Base-by-base conservation (phyloP, 2,329 filamentous ascomycete species). In the Colletotrichum aenigma region DNA sequence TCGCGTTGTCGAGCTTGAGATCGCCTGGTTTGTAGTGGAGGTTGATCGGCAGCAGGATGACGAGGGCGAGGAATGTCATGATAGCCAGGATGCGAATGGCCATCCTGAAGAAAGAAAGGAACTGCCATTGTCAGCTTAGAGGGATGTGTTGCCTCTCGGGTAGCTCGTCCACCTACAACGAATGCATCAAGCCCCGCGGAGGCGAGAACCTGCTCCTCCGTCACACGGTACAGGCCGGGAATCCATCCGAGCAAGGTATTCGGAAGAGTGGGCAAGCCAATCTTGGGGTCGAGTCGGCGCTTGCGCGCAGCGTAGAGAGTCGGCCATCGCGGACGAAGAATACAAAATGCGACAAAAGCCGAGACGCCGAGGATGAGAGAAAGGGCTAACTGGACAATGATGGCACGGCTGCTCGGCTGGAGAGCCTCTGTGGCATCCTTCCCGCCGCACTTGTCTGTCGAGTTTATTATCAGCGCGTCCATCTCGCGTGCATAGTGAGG, bases 71-170 rank as follows among this genome's bases (percentile, higher is more conserved):
- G 84, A 98, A 92, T 72, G 97, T 91, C 80, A 97, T 94, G 67
- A 94, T 87, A 18, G 91, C 87, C 66, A 98, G 93, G 79, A 98
- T 94, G 77, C 94, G 95, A 78, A 96, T 94, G 15, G 96, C 94
- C 92, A 98, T 97, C 83, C 96, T 97, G 89, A 98, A 98, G 85
- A 99, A 99, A 18, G 94, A 91, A 16, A 99, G 89, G 82, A 99
- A 98, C 91, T 86, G 30, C 16, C 4, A 28, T 3, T 16, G 65
- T 77, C 13, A 77, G 71, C 43, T 21, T 15, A 18, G 12, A 13
- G 3, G 10, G 7, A 6, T 8, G 9, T 13, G 7, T 3, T 3
- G 7, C 12, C 16, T n/a, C 30, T 12, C 16, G 0, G n/a, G 18
- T 24, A 6, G 66, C 6, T 26, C 13, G 71, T 21, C 9, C 16